Percentiles rank a stretch among this genome's conserved stretches.
These are phyloP conservation scores for Cordia subcordata DNA, from an alignment of 257 asterid genomes.

Conservation along the genomic window DNA sequence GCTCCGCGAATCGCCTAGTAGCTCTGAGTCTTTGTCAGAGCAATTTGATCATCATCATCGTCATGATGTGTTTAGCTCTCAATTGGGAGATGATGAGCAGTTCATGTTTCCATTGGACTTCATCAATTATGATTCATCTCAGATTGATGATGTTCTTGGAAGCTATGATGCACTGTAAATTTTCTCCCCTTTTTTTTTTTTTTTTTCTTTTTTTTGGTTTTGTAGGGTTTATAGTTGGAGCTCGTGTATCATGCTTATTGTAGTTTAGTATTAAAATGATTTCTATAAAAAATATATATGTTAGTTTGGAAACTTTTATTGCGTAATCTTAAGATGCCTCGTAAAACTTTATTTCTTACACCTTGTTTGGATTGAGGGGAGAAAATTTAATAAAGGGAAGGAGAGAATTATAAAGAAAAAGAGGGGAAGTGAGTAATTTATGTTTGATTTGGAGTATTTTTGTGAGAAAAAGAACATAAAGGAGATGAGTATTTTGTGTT, in stretches of 20 bases:
- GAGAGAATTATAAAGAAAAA: no score
- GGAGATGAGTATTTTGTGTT: no score
- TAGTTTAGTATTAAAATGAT: not conserved
- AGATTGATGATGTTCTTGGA: conserved; percentile 54
- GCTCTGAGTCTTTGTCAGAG: conserved; percentile 38
- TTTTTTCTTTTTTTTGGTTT: no score
- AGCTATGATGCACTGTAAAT: conserved; percentile 40
- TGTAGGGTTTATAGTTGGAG: not conserved
- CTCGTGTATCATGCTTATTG: not conserved
- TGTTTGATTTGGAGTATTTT: no score
- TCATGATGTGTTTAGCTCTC: conserved; percentile 27
- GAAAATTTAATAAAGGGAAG: no score
- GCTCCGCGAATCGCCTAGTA: conserved; percentile 27
- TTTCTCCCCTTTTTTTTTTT: no score
- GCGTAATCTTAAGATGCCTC: no score
- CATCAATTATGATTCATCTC: conserved; percentile 22
- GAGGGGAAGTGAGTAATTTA: no score
- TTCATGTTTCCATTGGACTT: conserved; percentile 4
- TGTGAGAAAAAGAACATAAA: no score
- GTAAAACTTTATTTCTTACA: no score
- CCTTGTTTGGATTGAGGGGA: no score
- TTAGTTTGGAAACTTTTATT: not conserved
- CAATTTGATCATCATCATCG: conserved; percentile 23
- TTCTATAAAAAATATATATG: no score
- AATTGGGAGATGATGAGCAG: conserved; percentile 16